Evolutionary conservation across 2,329 filamentous ascomycete species (phyloP), one percentile per base, ranked within the genome.

Genomic region (Colletotrichum acutatum): DNA sequence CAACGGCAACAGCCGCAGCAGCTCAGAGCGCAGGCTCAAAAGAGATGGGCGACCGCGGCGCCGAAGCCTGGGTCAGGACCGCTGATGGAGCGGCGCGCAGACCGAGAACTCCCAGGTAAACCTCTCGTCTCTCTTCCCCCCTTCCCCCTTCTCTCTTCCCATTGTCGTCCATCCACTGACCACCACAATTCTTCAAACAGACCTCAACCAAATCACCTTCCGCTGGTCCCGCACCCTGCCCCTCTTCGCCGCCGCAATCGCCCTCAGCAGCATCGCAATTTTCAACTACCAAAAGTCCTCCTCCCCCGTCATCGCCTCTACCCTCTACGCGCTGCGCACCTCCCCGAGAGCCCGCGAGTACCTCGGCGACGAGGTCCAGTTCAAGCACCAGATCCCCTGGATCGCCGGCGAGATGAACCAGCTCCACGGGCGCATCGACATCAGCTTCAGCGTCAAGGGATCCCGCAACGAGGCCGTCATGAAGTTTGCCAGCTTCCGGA

Each of bases 251-350:
- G 83, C 89, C 75, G 86, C 94, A 75, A 90, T 98, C 77, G 89
- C 90, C 61, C 87, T 88, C 68, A 93, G 92, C 76, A 92, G 92
- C 76, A 85, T 97, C 73, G 94, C 93, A 77, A 98, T 99, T 83
- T 98, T 99, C 93, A 99, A 99, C 89, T 98, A 99, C 90, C 96
- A 99, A 83, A 98, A 98, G 83, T 91, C 92, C 70, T 95, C 94
- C n/a, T 95, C 92, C 30, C 94, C 93, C 67, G 90, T 96, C 34
- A 94, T 98, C n/a, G 91, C 91, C 68, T 94, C 93, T 68, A 97
- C 95, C 5, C 90, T 99, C 32, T 99, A 98, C 87, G 94, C 96
- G 1, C 89, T 99, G 75, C 94, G 97, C 75, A 97, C 94, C 3
- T 95, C 93, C 70, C 85, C 90, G 3, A 84, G 87, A 72, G 97